Conservation (phyloP, 192 early-diverging fungal genomes). For the Allomyces arbusculus region DNA sequence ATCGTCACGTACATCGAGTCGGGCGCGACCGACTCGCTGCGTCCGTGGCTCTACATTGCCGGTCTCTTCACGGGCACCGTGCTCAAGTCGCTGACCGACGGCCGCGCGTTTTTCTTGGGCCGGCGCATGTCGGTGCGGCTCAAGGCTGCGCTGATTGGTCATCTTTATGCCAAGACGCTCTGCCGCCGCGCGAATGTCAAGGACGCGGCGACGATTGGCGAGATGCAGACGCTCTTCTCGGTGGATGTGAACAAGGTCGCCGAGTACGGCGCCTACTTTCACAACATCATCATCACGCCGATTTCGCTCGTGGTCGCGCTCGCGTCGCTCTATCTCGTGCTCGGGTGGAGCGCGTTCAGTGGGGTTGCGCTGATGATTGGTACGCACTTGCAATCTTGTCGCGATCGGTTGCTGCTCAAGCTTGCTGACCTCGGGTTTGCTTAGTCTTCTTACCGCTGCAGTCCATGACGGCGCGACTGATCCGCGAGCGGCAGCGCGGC, state of each 20-base stretch:
- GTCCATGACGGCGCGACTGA: neutral
- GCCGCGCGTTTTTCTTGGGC: slow-evolving; percentile 23
- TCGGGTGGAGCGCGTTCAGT: neutral
- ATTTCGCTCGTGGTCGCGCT: neutral
- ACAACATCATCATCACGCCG: neutral
- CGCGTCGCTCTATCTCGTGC: neutral
- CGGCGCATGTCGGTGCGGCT: slow-evolving; percentile 13
- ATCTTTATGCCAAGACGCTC: slow-evolving; percentile 24
- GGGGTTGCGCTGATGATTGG: neutral
- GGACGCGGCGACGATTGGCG: neutral
- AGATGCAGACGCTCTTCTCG: neutral
- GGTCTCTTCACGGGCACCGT: slow-evolving; percentile 13
- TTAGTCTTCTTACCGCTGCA: neutral
- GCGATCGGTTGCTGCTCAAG: no score
- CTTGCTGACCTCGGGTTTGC: no score
- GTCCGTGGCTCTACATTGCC: slow-evolving; percentile 9
- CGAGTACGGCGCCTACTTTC: neutral
- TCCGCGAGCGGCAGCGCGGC: neutral
- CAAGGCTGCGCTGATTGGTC: slow-evolving; percentile 17
- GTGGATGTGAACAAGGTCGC: neutral
- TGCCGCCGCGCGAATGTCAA: neutral
- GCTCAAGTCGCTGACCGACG: slow-evolving; percentile 12
- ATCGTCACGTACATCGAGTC: slow-evolving; percentile 14
- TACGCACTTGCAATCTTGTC: neutral
- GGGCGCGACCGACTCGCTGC: neutral